These are phyloP conservation scores for Claviceps cyperi DNA, from an alignment of 2,329 filamentous ascomycete genomes.

Conservation along the genomic window DNA sequence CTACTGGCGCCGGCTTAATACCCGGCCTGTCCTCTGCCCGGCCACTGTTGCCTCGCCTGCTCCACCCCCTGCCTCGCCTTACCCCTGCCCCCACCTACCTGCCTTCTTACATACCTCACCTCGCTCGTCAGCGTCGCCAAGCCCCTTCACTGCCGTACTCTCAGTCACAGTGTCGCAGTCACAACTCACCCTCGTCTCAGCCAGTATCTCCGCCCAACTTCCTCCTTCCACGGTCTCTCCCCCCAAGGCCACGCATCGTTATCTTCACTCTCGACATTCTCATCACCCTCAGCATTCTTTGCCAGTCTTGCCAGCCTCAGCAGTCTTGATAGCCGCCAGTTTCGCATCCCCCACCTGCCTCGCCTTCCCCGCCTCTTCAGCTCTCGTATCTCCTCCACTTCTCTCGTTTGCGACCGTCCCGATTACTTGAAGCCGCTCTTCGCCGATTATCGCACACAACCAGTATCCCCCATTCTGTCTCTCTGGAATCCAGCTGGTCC, in stretches of 20 bases:
- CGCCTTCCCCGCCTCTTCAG: constrained; percentile 5
- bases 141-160: not conserved
- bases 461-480: constrained; percentile 13
- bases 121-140: not conserved
- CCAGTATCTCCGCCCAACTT: constrained; percentile 15
- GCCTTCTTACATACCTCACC: not conserved
- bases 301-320: constrained; percentile 6
- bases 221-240: constrained; percentile 8
- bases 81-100: too few species aligned
- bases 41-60: not conserved
- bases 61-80: too few species aligned
- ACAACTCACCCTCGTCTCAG: constrained; percentile 22
- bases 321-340: constrained; percentile 7
- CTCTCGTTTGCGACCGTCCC: constrained; percentile 14
- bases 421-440: constrained; percentile 16
- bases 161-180: constrained; percentile 11
- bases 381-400: constrained; percentile 7
- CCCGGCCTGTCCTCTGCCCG: not conserved
- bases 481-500: constrained; percentile 12
- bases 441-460: constrained; percentile 13
- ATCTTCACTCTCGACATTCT: constrained; percentile 6
- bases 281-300: constrained; percentile 7
- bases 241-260: constrained; percentile 7
- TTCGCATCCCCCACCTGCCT: constrained; percentile 6
- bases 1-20: not conserved